Conservation (phyloP, 805 yeast species). For the Metschnikowia lochheadii region DNA sequence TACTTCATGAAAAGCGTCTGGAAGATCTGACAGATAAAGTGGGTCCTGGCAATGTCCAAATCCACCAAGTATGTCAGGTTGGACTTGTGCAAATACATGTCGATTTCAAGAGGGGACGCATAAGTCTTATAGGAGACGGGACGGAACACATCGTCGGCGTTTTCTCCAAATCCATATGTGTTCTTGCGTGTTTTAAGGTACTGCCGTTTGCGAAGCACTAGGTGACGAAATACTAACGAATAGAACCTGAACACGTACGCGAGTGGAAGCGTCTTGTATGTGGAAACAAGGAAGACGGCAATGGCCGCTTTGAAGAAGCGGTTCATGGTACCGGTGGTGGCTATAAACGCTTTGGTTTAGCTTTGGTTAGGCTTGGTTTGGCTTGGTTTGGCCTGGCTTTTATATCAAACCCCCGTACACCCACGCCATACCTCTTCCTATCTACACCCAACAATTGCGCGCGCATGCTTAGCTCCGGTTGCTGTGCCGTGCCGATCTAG, state of each 20-base stretch:
- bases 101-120: slow-evolving; percentile 77
- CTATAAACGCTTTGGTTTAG: neutral
- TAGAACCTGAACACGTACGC: slow-evolving; percentile 66
- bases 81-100: slow-evolving; percentile 81
- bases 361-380: neutral
- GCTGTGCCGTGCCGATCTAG: no score
- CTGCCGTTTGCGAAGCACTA: slow-evolving; percentile 34
- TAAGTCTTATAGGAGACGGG: slow-evolving; percentile 44
- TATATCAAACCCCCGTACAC: no score
- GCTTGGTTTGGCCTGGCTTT: neutral
- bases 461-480: no score
- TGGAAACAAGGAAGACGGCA: slow-evolving; percentile 29
- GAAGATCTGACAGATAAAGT: slow-evolving; percentile 53
- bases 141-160: slow-evolving; percentile 36
- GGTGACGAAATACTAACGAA: slow-evolving; percentile 35
- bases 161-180: slow-evolving; percentile 30
- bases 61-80: slow-evolving; percentile 83
- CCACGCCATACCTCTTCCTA: no score
- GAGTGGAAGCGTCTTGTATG: slow-evolving; percentile 64
- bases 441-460: no score
- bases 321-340: neutral
- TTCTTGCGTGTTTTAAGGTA: slow-evolving; percentile 24
- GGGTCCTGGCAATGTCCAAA: slow-evolving; percentile 72
- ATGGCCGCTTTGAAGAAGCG: slow-evolving; percentile 7
- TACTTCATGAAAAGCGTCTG: slow-evolving; percentile 50